A percentile compares a stretch with the other conserved stretches of the same genome.
phyloP scores from a whole-genome alignment of 148 eudicot genomes.

The Selenicereus undatus region DNA sequence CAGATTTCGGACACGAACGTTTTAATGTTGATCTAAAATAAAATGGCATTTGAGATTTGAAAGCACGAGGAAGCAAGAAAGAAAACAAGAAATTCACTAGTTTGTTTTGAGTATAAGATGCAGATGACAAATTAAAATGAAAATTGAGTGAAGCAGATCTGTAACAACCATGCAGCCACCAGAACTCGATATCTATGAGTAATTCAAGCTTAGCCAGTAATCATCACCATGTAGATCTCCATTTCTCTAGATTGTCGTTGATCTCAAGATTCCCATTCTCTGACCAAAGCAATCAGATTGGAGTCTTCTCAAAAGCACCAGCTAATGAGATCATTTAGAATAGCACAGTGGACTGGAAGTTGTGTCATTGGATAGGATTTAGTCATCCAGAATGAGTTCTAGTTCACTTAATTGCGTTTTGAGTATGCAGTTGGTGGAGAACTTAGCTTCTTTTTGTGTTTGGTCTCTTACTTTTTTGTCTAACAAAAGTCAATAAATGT shows the following conservation, averaged over 20 bases:
- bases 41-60: background rate
- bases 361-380: background rate
- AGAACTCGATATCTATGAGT: background rate
- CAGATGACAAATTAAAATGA: too few relatives aligned
- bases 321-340: background rate
- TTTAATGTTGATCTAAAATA: background rate
- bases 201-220: background rate
- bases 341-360: background rate
- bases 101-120: background rate
- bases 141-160: background rate
- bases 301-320: background rate
- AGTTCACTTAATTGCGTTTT: background rate
- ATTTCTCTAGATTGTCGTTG: background rate
- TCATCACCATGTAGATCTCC: background rate
- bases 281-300: too few relatives aligned
- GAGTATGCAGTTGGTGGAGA: background rate
- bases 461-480: background rate
- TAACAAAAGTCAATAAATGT: background rate
- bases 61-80: background rate
- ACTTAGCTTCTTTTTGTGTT: background rate
- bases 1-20: too few relatives aligned
- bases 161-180: background rate
- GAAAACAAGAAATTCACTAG: background rate
- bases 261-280: too few relatives aligned
- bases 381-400: background rate